phyloP scores from a whole-genome alignment of 2,329 filamentous ascomycete species.

The Aaosphaeria arxii region DNA sequence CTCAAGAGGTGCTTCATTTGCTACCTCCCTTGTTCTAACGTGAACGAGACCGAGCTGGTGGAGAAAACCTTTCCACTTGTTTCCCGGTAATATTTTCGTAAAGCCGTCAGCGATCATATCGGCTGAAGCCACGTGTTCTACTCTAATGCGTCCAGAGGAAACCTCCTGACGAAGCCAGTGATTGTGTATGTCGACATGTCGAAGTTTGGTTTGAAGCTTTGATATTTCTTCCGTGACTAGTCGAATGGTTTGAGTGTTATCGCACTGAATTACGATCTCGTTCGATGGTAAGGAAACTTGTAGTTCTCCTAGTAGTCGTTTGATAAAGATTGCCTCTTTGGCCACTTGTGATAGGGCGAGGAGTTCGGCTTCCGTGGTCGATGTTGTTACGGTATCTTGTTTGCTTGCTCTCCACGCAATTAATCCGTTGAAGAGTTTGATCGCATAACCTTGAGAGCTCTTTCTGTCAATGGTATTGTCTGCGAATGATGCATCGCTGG shows the following conservation, averaged over 20 bases:
- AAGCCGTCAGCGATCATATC: not conserved
- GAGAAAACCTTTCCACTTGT: not conserved
- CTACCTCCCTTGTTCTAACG: too few relatives aligned
- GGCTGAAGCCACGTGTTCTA: not conserved
- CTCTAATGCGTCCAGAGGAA: not conserved
- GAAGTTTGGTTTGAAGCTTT: not conserved
- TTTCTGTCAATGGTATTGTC: not conserved
- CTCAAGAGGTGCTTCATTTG: too few relatives aligned
- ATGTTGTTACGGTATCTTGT: constrained; percentile 4
- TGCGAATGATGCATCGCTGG: not conserved
- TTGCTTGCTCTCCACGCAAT: not conserved
- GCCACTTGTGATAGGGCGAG: constrained; percentile 4
- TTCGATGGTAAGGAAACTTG: not conserved
- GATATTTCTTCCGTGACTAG: not conserved
- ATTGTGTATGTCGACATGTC: not conserved
- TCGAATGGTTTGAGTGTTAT: not conserved
- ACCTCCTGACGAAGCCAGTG: not conserved
- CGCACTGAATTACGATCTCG: not conserved
- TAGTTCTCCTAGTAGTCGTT: not conserved
- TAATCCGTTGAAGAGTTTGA: not conserved
- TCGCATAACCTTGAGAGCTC: not conserved
- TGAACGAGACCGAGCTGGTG: not conserved
- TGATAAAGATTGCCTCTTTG: constrained; percentile 5
- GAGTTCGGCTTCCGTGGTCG: constrained; percentile 6
- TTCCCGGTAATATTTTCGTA: not conserved